A percentile compares a stretch with the other conserved stretches of the same genome.
These are phyloP conservation scores for Seiridium cupressi DNA, from an alignment of 2,329 filamentous ascomycete genomes.

Conservation along the genomic window DNA sequence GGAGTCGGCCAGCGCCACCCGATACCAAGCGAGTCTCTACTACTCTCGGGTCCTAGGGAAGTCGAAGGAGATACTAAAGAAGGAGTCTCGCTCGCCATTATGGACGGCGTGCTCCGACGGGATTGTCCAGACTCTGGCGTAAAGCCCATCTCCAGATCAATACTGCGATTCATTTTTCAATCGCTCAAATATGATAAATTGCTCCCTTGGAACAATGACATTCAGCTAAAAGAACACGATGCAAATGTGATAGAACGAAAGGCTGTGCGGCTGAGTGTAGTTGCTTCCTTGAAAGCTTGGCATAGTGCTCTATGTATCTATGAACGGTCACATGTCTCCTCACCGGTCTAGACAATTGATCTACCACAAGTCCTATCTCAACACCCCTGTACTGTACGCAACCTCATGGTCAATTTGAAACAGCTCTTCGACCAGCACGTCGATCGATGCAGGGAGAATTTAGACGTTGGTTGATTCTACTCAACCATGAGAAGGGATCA, in stretches of 20 bases:
- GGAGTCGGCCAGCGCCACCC: neutral
- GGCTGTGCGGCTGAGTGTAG: neutral
- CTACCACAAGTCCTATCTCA: neutral
- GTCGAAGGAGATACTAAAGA: neutral
- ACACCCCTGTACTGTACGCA: neutral
- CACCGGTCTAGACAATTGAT: neutral
- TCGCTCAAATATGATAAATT: neutral
- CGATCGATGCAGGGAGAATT: neutral
- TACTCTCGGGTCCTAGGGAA: neutral
- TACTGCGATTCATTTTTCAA: neutral
- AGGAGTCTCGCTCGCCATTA: neutral
- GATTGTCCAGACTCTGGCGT: neutral
- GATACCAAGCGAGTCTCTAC: neutral
- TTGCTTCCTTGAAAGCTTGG: neutral
- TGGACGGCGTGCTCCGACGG: neutral
- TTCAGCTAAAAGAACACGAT: neutral
- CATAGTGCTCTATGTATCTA: neutral
- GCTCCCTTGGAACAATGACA: neutral
- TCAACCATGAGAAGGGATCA: neutral
- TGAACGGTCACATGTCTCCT: neutral
- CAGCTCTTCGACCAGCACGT: neutral
- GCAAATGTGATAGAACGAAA: neutral
- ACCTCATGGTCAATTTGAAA: neutral
- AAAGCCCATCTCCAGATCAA: neutral
- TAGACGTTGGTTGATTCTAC: neutral